A percentile compares a stretch with the other conserved stretches of the same genome.
These are phyloP conservation scores for Crotalaria pallida DNA, from an alignment of 306 rosid species.

Conservation along the genomic window DNA sequence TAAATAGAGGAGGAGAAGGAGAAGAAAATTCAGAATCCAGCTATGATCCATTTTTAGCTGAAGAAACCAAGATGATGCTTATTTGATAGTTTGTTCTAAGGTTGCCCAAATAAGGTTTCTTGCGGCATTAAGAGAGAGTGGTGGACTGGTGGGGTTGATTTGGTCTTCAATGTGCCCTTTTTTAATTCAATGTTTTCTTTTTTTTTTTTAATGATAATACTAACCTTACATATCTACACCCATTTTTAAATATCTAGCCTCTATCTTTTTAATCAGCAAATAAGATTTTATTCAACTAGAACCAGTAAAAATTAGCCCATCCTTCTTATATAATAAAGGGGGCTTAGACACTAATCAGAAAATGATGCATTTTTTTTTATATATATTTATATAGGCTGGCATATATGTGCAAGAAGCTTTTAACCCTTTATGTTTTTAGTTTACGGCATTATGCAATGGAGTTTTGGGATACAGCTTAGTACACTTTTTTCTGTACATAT, in stretches of 20 bases:
- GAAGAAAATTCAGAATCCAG: constrained; percentile 38
- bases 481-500: constrained; percentile 24
- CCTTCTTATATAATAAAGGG: too few species aligned
- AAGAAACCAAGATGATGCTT: constrained; percentile 9
- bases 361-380: too few species aligned
- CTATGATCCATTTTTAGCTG: constrained; percentile 49
- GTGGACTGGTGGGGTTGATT: constrained; percentile 46
- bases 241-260: too few species aligned
- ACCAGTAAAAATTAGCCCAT: too few species aligned
- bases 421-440: not conserved
- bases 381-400: not conserved
- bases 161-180: constrained; percentile 21
- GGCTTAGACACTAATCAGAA: too few species aligned
- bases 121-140: constrained; percentile 34
- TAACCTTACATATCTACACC: not conserved
- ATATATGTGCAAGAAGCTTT: not conserved
- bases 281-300: too few species aligned
- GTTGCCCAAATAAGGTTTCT: constrained; percentile 36
- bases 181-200: not conserved
- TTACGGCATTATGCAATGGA: constrained; percentile 16
- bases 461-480: constrained; percentile 3
- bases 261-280: too few species aligned
- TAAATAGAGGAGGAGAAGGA: constrained; percentile 28
- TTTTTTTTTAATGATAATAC: not conserved
- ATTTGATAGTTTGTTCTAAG: constrained; percentile 28